Evolutionary conservation across 306 rosid species (phyloP), one percentile per base, ranked within the genome.

Genomic region (Lablab purpureus): DNA sequence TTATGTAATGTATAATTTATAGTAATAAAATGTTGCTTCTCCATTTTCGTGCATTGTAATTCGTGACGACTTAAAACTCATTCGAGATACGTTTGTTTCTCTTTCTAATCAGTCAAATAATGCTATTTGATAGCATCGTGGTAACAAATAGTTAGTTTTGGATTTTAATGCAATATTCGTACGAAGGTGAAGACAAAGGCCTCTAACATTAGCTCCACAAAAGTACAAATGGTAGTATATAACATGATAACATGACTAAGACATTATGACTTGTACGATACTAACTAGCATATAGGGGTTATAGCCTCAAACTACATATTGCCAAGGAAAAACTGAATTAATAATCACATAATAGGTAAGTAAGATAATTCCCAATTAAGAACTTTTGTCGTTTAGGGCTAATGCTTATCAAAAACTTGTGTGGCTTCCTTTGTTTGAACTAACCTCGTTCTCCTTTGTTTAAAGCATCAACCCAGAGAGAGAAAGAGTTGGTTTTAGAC

Each of bases 371-470:
- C 87, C 84, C 77, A 83, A 83, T 27, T n/a, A 65, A 37, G 46
- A 80, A 65, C 28, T 85, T 85, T 80, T 87, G 84, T 83, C 85
- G 80, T 77, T 77, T 85, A 74, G 80, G 80, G 72, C 80, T 51
- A 82, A 69, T 47, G n/a, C 56, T 52, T 46, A 83, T 73, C 71
- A 58, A 75, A 52, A 70, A 65, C 40, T 63, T 60, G 64, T 77
- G 55, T 75, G 82, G 45, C 77, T 74, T 75, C 74, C 74, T 82
- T 69, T 68, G 64, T 81, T 81, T 75, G 67, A 72, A 32, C 56
- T 50, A 75, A 19, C 62, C 77, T 78, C 58, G 25, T 71, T 83
- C 55, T 66, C 47, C 27, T 49, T 87, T 80, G 70, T 41, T 40
- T 47, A 49, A 43, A 22, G 3, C 67, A 73, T 55, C 58, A 55